Conservation (phyloP, 83 land plant genomes). For the Diphasiastrum complanatum region DNA sequence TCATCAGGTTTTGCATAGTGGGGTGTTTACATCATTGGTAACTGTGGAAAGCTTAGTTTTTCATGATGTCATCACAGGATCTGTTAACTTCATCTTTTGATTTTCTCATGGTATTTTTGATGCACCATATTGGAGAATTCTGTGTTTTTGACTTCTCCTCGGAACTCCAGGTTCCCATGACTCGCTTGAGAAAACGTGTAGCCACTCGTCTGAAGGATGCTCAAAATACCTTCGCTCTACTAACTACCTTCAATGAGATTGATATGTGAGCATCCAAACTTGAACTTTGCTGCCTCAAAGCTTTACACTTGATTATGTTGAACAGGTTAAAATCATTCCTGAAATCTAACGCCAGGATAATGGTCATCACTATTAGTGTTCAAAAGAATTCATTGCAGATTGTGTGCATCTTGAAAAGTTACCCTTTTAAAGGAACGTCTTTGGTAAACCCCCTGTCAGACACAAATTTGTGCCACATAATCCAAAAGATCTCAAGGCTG, state of each 20-base stretch:
- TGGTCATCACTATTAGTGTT: no score
- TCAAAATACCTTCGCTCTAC: conserved; percentile 91
- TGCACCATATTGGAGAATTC: background rate
- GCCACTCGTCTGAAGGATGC: conserved; percentile 93
- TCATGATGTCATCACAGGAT: no score
- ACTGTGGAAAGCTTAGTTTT: no score
- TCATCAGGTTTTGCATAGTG: no score
- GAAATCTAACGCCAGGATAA: no score
- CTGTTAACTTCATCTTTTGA: background rate
- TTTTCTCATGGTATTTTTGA: background rate
- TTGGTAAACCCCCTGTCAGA: no score
- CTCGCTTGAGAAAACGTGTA: conserved; percentile 83
- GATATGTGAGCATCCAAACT: conserved; percentile 60
- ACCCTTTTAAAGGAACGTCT: no score
- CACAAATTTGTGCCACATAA: no score
- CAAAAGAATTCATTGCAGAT: no score
- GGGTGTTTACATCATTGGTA: no score
- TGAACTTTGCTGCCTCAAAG: background rate
- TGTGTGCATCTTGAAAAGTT: no score
- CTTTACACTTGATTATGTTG: background rate
- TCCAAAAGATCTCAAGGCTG: no score
- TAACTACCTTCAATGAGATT: conserved; percentile 95
- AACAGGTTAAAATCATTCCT: background rate
- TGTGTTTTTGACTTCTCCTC: background rate
- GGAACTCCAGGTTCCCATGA: conserved; percentile 74